Conservation (phyloP, 2,329 filamentous ascomycete genomes). For the Fusarium udum region DNA sequence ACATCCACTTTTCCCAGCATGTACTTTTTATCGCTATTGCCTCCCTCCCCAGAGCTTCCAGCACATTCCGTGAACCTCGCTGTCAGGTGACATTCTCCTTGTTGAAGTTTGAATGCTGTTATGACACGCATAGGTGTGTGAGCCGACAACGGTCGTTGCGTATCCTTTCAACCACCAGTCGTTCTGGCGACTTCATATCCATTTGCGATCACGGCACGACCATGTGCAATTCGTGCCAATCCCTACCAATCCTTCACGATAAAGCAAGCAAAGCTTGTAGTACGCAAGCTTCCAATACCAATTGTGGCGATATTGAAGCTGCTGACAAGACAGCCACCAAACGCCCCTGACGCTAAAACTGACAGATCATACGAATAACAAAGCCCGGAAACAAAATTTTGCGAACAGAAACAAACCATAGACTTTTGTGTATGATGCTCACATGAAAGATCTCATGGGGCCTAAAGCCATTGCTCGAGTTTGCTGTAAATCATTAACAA, state of each 20-base stretch:
- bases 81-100: not conserved
- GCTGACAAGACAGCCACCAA: slow-evolving; percentile 18
- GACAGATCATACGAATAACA: slow-evolving; percentile 4
- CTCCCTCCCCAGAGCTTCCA: not conserved
- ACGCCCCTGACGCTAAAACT: slow-evolving; percentile 34
- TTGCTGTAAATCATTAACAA: slow-evolving; percentile 3
- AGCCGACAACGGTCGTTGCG: not conserved
- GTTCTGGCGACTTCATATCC: not conserved
- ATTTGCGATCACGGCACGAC: not conserved
- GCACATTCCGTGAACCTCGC: not conserved
- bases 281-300: not conserved
- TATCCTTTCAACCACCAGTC: not conserved
- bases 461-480: not conserved
- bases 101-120: slow-evolving; percentile 3
- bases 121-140: not conserved
- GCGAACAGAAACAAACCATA: not conserved
- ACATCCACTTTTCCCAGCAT: slow-evolving; percentile 9
- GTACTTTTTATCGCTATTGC: not conserved
- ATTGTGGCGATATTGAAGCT: not conserved
- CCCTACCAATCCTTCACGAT: not conserved
- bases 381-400: slow-evolving; percentile 15
- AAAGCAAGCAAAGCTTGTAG: not conserved
- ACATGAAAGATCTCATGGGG: not conserved
- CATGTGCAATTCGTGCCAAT: not conserved
- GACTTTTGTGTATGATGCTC: slow-evolving; percentile 27